Evolutionary conservation across 2,329 filamentous ascomycete species (phyloP), one percentile per base, ranked within the genome.

Genomic region (Penicillium sp.): DNA sequence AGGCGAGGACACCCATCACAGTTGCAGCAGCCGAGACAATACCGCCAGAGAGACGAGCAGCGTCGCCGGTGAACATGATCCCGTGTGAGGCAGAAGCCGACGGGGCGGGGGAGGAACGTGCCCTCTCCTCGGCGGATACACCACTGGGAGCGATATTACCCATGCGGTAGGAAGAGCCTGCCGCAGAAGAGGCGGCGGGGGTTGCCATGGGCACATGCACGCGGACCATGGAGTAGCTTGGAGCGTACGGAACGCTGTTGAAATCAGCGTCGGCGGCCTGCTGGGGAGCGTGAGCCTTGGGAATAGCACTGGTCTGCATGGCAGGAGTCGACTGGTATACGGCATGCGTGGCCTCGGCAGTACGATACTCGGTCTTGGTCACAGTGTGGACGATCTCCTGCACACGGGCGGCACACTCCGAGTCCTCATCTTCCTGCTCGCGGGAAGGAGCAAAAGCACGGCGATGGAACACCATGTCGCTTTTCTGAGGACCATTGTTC

Each of bases 101-200:
- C 66, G 60, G 23, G 23, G 5, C 77, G 65, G 35, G 75, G 67
- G 43, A 72, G 66, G 51, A 75, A 61, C 18, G 72, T 64, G 7
- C 75, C 75, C 18, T 18, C 3, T 48, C 11, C 23, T 47, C 13
- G 14, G 36, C 26, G 6, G 13, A 23, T 11, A 75, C 76, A 49
- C 79, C 78, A 41, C 70, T 71, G 29, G 79, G 79, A n/a, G 78
- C 18, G 18, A 38, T 43, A 6, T 39, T 30, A 14, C 47, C 51
- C 43, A 55, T 65, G 7, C 23, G 23, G 5, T 48, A 56, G 1
- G 66, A 71, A 23, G 70, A 67, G 2, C 69, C 63, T 3, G 65
- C 57, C 68, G 60, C 55, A 60, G 64, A 51, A 5, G 35, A 60
- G 6, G 49, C 55, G 18, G 50, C 40, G 2, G 64, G 56, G 9